These are phyloP conservation scores for Lecanicillium sp. DNA, from an alignment of 2,329 filamentous ascomycete species.

Conservation along the genomic window DNA sequence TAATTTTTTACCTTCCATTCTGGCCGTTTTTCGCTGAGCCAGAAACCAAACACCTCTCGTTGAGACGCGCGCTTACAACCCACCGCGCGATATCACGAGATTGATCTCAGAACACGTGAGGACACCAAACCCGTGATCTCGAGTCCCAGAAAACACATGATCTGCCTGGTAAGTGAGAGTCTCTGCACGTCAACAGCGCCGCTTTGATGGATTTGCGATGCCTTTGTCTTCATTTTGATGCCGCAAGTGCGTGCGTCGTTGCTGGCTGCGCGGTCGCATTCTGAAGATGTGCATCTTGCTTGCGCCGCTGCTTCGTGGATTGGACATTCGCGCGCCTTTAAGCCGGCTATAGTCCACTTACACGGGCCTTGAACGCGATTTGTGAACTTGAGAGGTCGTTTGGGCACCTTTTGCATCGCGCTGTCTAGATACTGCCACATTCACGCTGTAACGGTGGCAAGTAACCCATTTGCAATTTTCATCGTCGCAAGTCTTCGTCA, in stretches of 20 bases:
- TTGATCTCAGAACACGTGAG: slow-evolving; percentile 37
- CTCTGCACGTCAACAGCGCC: slow-evolving; percentile 9
- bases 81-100: slow-evolving; percentile 39
- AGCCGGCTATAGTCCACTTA: background rate
- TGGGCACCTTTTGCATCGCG: no score
- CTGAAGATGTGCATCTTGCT: no score
- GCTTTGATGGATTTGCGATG: slow-evolving; percentile 9
- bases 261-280: slow-evolving; percentile 1
- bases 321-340: no score
- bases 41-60: slow-evolving; percentile 4
- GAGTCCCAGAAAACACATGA: slow-evolving; percentile 31
- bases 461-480: no score
- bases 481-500: no score
- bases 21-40: background rate
- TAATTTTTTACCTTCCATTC: slow-evolving; percentile 8
- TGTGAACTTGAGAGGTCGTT: background rate
- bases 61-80: slow-evolving; percentile 20
- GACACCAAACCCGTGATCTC: slow-evolving; percentile 35
- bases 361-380: background rate
- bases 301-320: no score
- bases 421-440: no score
- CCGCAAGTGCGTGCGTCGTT: slow-evolving; percentile 3
- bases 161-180: slow-evolving; percentile 32
- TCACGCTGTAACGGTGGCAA: no score
- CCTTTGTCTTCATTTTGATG: slow-evolving; percentile 8